Conservation (phyloP, 768 basidiomycete species). For the Naganishia vaughanmartiniae region DNA sequence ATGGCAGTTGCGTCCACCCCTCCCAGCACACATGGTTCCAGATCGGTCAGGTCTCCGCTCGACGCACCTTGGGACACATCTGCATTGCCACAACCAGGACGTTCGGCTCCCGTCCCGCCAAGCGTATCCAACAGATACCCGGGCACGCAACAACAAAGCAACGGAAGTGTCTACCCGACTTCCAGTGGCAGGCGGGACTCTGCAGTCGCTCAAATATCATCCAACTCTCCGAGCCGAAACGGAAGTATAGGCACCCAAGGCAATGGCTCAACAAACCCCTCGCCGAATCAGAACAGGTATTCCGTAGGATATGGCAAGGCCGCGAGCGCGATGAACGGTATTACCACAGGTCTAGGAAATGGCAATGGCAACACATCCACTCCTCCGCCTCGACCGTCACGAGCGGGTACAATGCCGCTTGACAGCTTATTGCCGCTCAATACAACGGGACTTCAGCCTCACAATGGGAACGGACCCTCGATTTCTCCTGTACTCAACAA, state of each 20-base stretch:
- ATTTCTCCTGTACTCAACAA: constrained; percentile 2
- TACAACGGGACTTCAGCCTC: constrained; percentile 17
- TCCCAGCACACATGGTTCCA: not conserved
- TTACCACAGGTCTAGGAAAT: not conserved
- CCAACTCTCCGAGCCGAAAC: constrained; percentile 20
- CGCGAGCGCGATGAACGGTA: not conserved
- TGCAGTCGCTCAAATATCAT: not conserved
- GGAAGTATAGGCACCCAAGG: constrained; percentile 11
- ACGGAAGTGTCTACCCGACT: constrained; percentile 9
- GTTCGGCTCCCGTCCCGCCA: constrained; percentile 34
- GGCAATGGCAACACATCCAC: constrained; percentile 18
- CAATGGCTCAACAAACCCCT: constrained; percentile 40
- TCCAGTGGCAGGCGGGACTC: constrained; percentile 1
- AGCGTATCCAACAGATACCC: constrained; percentile 6
- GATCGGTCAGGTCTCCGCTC: constrained; percentile 33
- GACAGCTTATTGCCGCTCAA: constrained; percentile 23
- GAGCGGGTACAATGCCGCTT: constrained; percentile 48
- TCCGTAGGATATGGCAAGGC: constrained; percentile 39
- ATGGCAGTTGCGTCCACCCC: constrained; percentile 39
- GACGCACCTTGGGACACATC: constrained; percentile 36
- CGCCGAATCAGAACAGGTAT: constrained; percentile 50
- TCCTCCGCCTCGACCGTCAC: constrained; percentile 45
- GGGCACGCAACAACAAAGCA: not conserved
- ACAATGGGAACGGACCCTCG: not conserved
- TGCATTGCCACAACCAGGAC: constrained; percentile 36